Conservation (phyloP, 331 rosid species). For the Pyracantha coccinea region DNA sequence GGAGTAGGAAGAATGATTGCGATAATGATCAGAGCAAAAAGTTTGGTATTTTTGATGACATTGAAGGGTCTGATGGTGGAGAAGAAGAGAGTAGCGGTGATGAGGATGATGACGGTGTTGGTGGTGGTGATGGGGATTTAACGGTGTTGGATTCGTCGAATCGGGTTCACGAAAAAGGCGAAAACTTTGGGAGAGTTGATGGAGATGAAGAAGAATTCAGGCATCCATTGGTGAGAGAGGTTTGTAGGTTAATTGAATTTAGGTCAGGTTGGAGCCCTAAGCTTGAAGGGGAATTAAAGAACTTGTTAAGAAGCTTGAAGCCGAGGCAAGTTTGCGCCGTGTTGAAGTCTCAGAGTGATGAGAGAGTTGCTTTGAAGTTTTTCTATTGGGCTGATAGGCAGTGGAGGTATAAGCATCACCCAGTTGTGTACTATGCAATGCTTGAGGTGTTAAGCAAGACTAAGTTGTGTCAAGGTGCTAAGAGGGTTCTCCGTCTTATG, state of each 20-base stretch:
- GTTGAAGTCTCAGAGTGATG: constrained; percentile 62
- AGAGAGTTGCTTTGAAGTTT: constrained; percentile 64
- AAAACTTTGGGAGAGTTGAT: constrained; percentile 38
- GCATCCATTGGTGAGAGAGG: constrained; percentile 68
- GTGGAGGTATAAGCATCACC: constrained; percentile 68
- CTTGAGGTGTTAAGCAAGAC: constrained; percentile 78
- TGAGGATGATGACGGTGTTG: too few species aligned
- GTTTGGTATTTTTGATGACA: constrained; percentile 10
- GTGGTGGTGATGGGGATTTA: constrained; percentile 28
- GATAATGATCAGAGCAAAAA: background rate
- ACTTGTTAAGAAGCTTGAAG: constrained; percentile 63
- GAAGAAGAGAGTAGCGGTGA: constrained; percentile 18
- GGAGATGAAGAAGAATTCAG: constrained; percentile 48
- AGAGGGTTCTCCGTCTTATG: constrained; percentile 69
- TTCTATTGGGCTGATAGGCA: constrained; percentile 90
- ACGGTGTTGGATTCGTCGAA: constrained; percentile 23
- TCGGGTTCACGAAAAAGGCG: constrained; percentile 11
- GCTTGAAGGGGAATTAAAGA: constrained; percentile 59
- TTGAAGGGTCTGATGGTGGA: constrained; percentile 20
- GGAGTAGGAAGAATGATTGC: constrained; percentile 15
- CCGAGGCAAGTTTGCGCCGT: constrained; percentile 79
- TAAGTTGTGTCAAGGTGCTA: constrained; percentile 81
- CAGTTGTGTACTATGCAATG: constrained; percentile 54
- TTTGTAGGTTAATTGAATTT: constrained; percentile 52
- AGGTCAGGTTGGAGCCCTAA: constrained; percentile 68